phyloP scores from a whole-genome alignment of 148 eudicot species.

The Fagopyrum tataricum region DNA sequence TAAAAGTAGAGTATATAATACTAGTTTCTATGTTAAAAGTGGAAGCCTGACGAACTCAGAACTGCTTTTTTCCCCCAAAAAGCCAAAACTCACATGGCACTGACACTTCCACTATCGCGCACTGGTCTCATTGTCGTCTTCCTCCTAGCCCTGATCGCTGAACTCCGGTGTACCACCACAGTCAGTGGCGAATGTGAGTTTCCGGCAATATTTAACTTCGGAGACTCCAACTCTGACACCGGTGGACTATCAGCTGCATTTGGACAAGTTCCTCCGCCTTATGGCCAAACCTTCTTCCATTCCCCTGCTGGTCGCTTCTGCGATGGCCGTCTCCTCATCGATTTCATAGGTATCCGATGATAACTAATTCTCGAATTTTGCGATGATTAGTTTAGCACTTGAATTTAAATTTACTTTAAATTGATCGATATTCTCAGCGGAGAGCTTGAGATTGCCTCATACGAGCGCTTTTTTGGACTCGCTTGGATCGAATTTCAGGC shows the following conservation, averaged over 20 bases:
- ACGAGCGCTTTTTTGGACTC: conserved; percentile 18
- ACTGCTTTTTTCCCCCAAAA: not conserved
- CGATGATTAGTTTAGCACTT: not conserved
- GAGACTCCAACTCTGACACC: conserved; percentile 67
- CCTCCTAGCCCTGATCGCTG: not conserved
- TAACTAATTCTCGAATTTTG: not conserved
- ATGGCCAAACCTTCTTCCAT: conserved; percentile 43
- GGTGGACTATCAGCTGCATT: conserved; percentile 63
- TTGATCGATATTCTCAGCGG: conserved; percentile 10
- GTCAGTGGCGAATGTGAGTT: conserved; percentile 24
- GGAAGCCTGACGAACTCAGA: not conserved
- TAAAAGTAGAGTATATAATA: not conserved
- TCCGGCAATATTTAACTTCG: conserved; percentile 63
- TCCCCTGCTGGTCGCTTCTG: conserved; percentile 48
- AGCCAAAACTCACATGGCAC: not conserved
- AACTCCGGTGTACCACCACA: not conserved
- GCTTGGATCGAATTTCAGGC: conserved; percentile 11
- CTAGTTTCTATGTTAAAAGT: not conserved
- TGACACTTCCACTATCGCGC: not conserved
- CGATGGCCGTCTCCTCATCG: conserved; percentile 51
- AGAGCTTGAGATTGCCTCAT: conserved; percentile 13
- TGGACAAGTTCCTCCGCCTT: conserved; percentile 42
- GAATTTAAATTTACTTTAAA: not conserved
- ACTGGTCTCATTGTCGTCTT: not conserved
- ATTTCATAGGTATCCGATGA: conserved; percentile 41